Evolutionary conservation across 371 early-diverging fungal species (phyloP), one percentile per base, ranked within the genome.

Genomic region (Apophysomyces trapeziformis): DNA sequence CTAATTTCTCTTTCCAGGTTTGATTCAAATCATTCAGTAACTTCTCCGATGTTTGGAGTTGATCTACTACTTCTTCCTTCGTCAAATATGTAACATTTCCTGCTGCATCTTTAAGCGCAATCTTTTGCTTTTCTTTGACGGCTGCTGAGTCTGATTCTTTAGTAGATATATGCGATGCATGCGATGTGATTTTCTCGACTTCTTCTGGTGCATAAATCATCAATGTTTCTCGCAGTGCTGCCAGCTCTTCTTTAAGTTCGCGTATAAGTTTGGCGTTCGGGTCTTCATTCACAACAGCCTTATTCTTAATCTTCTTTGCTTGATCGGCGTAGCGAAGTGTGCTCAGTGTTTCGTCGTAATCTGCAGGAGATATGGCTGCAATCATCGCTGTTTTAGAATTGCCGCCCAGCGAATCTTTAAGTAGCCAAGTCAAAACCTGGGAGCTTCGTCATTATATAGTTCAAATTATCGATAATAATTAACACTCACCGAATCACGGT

Each of bases 291-390:
- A 96, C 92, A 4, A 91, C 84, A 0, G 96, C 94, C 72, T 87
- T 90, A 73, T 94, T 96, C 73, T 92, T 88, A 70, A 97, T 93
- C 56, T 83, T 83, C 77, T 95, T 96, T 58, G 95, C 96, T 32
- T 93, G 89, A 67, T 95, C 93, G 3, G 96, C 96, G 73, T 95
- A 99, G 8, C 96, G 89, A 18, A 98, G 83, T 0, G 98, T 99
- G 60, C 94, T 93, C 12, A 97, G 80, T 2, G 96, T 92, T 80
- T 97, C 98, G 54, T 90, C 90, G 50, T 82, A 87, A 59, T 89
- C 87, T 3, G 91, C 87, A 0, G 93, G 91, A 60, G 91, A 89
- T 14, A 95, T 86, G 1, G 92, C 90, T 6, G 93, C 95, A 59
- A 96, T 88, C 88, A 97, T 96, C 58, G 94, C 84, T 5, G 96